Evolutionary conservation across 768 basidiomycete genomes (phyloP).

Genomic region (Kwoniella pini): DNA sequence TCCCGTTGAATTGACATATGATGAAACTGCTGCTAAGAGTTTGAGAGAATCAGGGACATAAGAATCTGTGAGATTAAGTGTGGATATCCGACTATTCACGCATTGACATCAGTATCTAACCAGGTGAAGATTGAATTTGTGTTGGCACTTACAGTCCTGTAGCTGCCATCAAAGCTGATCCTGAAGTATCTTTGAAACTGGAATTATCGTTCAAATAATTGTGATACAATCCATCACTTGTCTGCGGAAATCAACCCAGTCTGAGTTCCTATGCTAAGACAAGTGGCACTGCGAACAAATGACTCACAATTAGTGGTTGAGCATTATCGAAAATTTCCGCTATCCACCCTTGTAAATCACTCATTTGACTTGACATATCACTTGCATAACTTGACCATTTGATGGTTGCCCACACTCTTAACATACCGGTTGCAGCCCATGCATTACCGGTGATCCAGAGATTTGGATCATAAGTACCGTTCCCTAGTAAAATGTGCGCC

Average conservation of each 20-base stretch:
- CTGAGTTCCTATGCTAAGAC: too few species aligned
- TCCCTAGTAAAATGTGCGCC: conserved; percentile 55
- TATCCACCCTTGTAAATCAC: conserved; percentile 53
- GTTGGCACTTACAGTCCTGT: conserved; percentile 42
- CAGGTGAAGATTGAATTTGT: background rate
- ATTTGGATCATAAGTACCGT: conserved; percentile 44
- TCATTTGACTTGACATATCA: conserved; percentile 50
- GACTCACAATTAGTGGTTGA: conserved; percentile 47
- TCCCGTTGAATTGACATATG: conserved; percentile 55
- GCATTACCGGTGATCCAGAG: conserved; percentile 58
- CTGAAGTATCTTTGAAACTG: conserved; percentile 55
- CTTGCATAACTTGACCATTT: conserved; percentile 44
- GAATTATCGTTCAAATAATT: conserved; percentile 55
- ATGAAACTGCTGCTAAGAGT: conserved; percentile 52
- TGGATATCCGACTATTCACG: conserved; percentile 52
- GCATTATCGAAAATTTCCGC: conserved; percentile 55
- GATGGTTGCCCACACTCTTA: conserved; percentile 57
- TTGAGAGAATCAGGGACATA: conserved; percentile 51
- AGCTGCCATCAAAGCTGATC: conserved; percentile 51
- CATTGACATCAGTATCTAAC: background rate
- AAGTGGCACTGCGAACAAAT: too few species aligned
- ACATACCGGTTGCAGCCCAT: conserved; percentile 58
- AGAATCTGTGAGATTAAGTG: conserved; percentile 47
- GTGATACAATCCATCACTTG: conserved; percentile 51
- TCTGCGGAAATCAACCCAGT: conserved; percentile 25